Evolutionary conservation across 352 stramenopile species (phyloP).

Genomic region (Pythium biforme): DNA sequence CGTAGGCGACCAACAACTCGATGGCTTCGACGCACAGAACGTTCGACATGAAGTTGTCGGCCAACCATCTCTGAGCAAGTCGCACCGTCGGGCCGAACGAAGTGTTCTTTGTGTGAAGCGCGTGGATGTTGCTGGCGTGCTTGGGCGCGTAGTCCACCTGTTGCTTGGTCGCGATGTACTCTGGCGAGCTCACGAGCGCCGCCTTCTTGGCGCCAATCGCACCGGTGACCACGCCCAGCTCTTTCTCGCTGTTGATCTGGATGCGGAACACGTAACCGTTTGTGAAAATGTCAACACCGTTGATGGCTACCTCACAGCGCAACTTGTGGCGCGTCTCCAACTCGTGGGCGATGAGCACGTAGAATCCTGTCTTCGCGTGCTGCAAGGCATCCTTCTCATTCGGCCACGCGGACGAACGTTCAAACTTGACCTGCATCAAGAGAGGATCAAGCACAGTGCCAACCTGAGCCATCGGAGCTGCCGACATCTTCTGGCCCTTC

Average conservation of each 20-base stretch:
- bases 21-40: constrained; percentile 63
- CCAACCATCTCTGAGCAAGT: constrained; percentile 80
- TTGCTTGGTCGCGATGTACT: constrained; percentile 63
- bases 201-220: constrained; percentile 55
- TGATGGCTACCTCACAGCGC: constrained; percentile 68
- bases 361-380: constrained; percentile 88
- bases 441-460: constrained; percentile 78
- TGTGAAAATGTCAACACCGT: constrained; percentile 81
- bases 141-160: constrained; percentile 60
- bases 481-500: constrained; percentile 59
- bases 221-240: constrained; percentile 61
- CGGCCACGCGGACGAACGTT: constrained; percentile 85
- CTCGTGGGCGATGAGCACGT: constrained; percentile 85
- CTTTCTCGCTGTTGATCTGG: constrained; percentile 78
- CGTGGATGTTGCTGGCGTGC: constrained; percentile 72
- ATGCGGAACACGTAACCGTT: constrained; percentile 84
- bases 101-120: constrained; percentile 75
- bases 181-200: constrained; percentile 53
- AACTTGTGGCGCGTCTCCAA: constrained; percentile 59
- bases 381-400: constrained; percentile 74
- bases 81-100: constrained; percentile 79
- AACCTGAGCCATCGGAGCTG: constrained; percentile 55
- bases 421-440: constrained; percentile 74
- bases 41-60: constrained; percentile 77
- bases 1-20: constrained; percentile 76